Conservation (phyloP, 805 yeast genomes). For the Brettanomyces nanus region DNA sequence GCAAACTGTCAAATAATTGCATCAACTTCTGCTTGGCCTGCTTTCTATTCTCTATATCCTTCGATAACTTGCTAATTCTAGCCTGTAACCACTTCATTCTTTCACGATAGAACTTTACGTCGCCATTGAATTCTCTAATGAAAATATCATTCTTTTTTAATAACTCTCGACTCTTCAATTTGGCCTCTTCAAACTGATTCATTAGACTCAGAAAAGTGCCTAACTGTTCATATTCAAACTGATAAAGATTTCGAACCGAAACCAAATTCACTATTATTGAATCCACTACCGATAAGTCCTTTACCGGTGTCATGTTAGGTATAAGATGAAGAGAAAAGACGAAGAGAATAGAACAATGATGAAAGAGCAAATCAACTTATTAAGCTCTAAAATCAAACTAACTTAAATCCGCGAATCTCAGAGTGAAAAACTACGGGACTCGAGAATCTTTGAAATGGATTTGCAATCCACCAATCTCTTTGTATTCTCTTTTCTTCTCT, state of each 20-base stretch:
- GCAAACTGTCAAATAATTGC: constrained; percentile 19
- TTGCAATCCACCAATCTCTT: too few species aligned
- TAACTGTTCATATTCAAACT: constrained; percentile 18
- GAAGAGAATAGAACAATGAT: not conserved
- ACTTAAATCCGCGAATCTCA: too few species aligned
- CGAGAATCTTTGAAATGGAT: too few species aligned
- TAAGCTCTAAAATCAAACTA: too few species aligned
- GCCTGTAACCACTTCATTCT: constrained; percentile 9
- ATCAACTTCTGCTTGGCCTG: constrained; percentile 20
- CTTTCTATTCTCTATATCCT: constrained; percentile 31
- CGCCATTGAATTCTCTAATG: constrained; percentile 14
- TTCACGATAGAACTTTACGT: constrained; percentile 9
- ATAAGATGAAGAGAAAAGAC: too few species aligned
- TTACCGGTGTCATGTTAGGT: too few species aligned
- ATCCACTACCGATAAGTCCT: constrained; percentile 20
- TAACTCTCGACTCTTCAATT: constrained; percentile 10
- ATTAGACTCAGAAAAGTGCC: constrained; percentile 10
- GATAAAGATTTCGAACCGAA: constrained; percentile 19
- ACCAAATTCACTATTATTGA: constrained; percentile 18
- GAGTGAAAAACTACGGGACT: too few species aligned
- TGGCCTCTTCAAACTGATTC: constrained; percentile 12
- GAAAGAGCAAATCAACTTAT: not conserved
- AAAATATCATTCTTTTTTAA: constrained; percentile 12
- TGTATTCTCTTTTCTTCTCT: too few species aligned
- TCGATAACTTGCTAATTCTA: constrained; percentile 14